A percentile compares a stretch with the other conserved stretches of the same genome.
Conservation (phyloP, 176 grass and related monocot species). For the Elymus sibiricus region DNA sequence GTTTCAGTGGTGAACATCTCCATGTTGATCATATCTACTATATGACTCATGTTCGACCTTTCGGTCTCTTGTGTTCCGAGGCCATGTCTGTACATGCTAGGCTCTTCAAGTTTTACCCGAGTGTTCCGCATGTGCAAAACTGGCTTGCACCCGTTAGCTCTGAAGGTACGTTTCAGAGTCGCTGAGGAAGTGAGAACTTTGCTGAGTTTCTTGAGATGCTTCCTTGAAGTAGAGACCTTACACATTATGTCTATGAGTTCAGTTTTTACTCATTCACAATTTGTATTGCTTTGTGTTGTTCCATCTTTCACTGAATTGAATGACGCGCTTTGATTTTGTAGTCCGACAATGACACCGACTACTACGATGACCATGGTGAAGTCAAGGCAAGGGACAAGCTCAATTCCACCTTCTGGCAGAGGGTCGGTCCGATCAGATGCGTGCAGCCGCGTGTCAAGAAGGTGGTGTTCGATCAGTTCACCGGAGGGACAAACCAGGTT, state of each 20-base stretch:
- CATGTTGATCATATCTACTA: too few relatives aligned
- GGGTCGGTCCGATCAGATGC: not conserved
- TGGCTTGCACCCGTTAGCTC: too few relatives aligned
- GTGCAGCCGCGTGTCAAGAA: constrained; percentile 13
- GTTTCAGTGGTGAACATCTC: too few relatives aligned
- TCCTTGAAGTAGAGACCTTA: constrained; percentile 23
- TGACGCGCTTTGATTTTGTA: not conserved
- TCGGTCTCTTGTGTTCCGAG: too few relatives aligned
- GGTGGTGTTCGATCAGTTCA: constrained; percentile 24
- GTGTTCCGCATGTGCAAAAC: too few relatives aligned
- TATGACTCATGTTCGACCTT: too few relatives aligned
- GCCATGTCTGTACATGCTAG: too few relatives aligned
- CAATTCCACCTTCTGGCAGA: not conserved
- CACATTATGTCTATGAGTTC: constrained; percentile 11
- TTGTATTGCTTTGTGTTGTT: not conserved
- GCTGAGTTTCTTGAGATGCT: constrained; percentile 28
- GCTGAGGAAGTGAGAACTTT: not conserved
- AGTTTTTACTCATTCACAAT: not conserved
- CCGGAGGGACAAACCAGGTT: not conserved
- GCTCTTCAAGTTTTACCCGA: too few relatives aligned
- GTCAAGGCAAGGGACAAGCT: not conserved
- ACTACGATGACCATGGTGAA: not conserved
- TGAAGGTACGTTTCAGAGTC: constrained; percentile 13
- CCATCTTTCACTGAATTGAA: not conserved
- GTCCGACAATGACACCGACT: not conserved